These are phyloP conservation scores for Chamaecrista fasciculata DNA, from an alignment of 306 rosid species.

Conservation along the genomic window DNA sequence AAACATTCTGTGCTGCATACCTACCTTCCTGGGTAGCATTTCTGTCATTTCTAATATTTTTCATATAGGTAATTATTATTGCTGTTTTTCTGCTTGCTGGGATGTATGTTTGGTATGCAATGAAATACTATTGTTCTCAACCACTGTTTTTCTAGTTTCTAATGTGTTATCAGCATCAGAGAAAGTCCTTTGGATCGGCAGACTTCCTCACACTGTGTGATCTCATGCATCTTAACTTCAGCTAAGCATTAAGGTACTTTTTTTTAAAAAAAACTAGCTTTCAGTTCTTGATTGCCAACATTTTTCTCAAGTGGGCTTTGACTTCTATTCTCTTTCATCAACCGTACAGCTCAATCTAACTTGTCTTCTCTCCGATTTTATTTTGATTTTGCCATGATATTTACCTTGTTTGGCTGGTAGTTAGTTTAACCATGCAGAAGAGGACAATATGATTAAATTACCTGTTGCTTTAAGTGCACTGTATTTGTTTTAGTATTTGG, in stretches of 20 bases:
- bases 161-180: not conserved
- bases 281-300: conserved; percentile 4
- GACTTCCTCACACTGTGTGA: conserved; percentile 2
- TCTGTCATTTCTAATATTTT: not conserved
- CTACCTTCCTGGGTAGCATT: not conserved
- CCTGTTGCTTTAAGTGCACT: not conserved
- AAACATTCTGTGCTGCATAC: not conserved
- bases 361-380: conserved; percentile 14
- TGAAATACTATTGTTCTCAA: no score
- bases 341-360: not conserved
- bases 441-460: not conserved
- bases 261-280: not conserved
- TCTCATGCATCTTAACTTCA: not conserved
- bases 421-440: conserved; percentile 7
- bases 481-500: not conserved
- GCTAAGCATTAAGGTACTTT: conserved; percentile 15
- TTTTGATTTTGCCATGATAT: not conserved
- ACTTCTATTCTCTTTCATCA: not conserved
- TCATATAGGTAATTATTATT: not conserved
- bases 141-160: conserved; percentile 5
- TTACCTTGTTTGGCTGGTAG: not conserved
- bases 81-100: not conserved
- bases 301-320: conserved; percentile 14
- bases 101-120: not conserved
- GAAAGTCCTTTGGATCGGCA: not conserved